Percentiles rank a stretch among this genome's conserved stretches.
Evolutionary conservation across 768 basidiomycete species (phyloP).

Genomic region (Tricholoma sp.): DNA sequence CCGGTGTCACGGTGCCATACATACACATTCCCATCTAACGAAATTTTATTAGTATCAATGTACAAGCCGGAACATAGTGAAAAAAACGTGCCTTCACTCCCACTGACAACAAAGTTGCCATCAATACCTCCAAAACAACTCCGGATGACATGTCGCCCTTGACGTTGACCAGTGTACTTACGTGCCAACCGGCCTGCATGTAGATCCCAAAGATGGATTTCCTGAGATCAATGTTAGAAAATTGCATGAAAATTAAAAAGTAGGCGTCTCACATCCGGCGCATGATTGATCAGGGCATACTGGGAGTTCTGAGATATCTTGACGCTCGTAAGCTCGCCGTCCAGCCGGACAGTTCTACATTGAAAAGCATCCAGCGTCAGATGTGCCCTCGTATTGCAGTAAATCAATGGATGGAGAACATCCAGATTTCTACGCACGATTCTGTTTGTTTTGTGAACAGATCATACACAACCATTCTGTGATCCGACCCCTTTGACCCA

Average conservation of each 20-base stretch:
- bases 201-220: constrained; percentile 86
- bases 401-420: not conserved
- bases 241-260: constrained; percentile 4
- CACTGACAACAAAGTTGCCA: constrained; percentile 86
- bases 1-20: constrained; percentile 92
- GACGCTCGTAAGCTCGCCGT: constrained; percentile 84
- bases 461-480: constrained; percentile 75
- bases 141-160: constrained; percentile 80
- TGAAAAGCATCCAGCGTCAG: constrained; percentile 3
- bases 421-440: constrained; percentile 44
- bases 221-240: constrained; percentile 42
- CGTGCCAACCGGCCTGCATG: constrained; percentile 61
- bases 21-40: constrained; percentile 84
- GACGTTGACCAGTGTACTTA: constrained; percentile 82
- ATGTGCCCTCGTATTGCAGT: not conserved
- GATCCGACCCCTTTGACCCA: constrained; percentile 36
- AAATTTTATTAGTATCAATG: constrained; percentile 2
- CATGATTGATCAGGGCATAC: constrained; percentile 81
- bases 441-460: constrained; percentile 61
- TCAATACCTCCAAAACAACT: constrained; percentile 92
- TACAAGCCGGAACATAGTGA: constrained; percentile 7
- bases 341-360: constrained; percentile 55
- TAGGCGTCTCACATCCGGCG: constrained; percentile 68
- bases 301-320: constrained; percentile 82
- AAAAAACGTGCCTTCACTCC: constrained; percentile 78